Evolutionary conservation across 192 early-diverging fungal species (phyloP).

Genomic region (Rhizophagus clarus): DNA sequence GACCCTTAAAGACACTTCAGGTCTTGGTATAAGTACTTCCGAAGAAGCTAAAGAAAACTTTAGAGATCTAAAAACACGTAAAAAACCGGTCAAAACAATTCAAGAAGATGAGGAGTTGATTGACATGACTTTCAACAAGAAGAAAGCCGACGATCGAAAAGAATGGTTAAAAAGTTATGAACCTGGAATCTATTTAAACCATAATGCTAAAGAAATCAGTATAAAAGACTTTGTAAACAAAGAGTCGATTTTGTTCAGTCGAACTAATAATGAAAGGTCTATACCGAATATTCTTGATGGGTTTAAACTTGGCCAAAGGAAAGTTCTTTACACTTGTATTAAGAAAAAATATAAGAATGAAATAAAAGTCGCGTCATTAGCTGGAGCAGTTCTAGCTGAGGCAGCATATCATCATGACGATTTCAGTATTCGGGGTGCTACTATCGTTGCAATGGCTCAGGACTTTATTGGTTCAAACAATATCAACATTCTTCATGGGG

Average conservation of each 20-base stretch:
- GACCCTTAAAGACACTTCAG: no score
- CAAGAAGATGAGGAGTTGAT: conserved; percentile 70
- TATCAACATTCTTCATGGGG: conserved; percentile 78
- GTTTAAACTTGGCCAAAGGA: no score
- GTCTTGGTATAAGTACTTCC: conserved; percentile 86
- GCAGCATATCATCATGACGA: conserved; percentile 97
- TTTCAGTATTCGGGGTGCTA: conserved; percentile 70
- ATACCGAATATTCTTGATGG: conserved; percentile 91
- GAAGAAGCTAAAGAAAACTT: conserved; percentile 93
- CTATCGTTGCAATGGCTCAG: conserved; percentile 92
- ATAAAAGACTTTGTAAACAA: conserved; percentile 93
- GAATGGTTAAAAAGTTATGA: conserved; percentile 85
- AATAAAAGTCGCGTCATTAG: conserved; percentile 75
- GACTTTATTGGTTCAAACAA: conserved; percentile 97
- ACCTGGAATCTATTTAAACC: conserved; percentile 90
- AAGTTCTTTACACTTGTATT: no score
- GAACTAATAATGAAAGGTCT: conserved; percentile 93
- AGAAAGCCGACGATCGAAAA: conserved; percentile 96
- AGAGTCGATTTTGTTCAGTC: conserved; percentile 92
- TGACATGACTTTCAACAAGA: conserved; percentile 98
- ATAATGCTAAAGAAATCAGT: conserved; percentile 70
- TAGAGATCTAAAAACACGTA: conserved; percentile 73
- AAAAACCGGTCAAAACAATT: conserved; percentile 72
- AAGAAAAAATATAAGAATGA: conserved; percentile 77
- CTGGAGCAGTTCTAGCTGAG: conserved; percentile 87